A percentile compares a stretch with the other conserved stretches of the same genome.
These are phyloP conservation scores for Colletotrichum sp. DNA, from an alignment of 2,329 filamentous ascomycete genomes.

Conservation along the genomic window DNA sequence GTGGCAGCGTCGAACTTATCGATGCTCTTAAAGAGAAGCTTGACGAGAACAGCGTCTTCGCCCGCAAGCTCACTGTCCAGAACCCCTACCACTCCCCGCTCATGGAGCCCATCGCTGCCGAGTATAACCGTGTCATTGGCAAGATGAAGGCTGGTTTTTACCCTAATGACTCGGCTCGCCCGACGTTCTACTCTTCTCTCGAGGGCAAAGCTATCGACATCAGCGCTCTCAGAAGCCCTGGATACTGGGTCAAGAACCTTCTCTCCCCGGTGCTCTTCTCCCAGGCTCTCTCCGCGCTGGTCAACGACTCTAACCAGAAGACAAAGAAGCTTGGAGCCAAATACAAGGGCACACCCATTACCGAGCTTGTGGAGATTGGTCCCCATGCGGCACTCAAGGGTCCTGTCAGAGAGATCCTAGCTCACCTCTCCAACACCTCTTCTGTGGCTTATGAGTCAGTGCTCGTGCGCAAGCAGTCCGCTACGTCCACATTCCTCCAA, in stretches of 20 bases:
- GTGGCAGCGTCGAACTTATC: constrained; percentile 24
- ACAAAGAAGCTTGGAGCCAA: not conserved
- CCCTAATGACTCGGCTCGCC: not conserved
- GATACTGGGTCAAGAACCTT: not conserved
- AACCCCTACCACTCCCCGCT: constrained; percentile 23
- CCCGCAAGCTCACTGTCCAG: constrained; percentile 22
- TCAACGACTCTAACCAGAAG: not conserved
- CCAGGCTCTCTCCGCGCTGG: not conserved
- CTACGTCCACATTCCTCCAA: accelerated
- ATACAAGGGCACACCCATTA: not conserved
- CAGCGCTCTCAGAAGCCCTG: not conserved
- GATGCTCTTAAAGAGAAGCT: constrained; percentile 32
- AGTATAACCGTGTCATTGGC: constrained; percentile 22
- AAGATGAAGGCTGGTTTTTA: not conserved
- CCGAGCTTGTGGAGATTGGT: not conserved
- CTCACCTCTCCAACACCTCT: not conserved
- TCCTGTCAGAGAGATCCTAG: not conserved
- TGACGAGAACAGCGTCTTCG: constrained; percentile 9
- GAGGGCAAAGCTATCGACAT: not conserved
- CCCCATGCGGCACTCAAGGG: not conserved
- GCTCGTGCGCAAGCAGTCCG: not conserved
- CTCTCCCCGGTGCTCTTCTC: not conserved
- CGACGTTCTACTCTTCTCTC: not conserved
- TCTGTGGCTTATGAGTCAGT: not conserved
- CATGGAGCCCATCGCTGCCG: constrained; percentile 23